Evolutionary conservation across 345 rosid species (phyloP), one percentile per base, ranked within the genome.

Genomic region (Salix viminalis): DNA sequence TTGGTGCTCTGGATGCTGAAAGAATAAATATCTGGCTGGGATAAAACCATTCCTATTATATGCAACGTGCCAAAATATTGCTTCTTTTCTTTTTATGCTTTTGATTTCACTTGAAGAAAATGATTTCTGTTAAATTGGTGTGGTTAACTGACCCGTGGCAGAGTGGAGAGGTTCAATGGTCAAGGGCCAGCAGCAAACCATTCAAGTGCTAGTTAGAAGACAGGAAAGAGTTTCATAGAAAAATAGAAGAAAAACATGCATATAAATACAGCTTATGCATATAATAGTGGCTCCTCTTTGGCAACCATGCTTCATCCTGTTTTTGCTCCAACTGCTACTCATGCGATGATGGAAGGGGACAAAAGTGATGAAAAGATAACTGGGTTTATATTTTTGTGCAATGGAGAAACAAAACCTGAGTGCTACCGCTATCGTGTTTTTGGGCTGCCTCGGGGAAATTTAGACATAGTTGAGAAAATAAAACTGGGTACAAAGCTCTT

Each of bases 351-450:
- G 44, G 52, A 74, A 69, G 50, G 54, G 70, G 41, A 50, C 2
- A 48, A 36, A 67, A 50, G 6, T 74, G 42, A 4, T 15, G 83
- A 41, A 67, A 37, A 23, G 58, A 69, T 19, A 46, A n/a, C 50
- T 9, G 87, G 84, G 41, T 81, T 76, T 67, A 81, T 84, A 10
- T 84, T 84, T 73, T 69, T 81, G 83, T 73, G 87, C 36, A 84
- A 50, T 81, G 74, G 52, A 30, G 50, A 21, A 70, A 81, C 84
- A 11, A 84, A 84, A 71, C 77, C 79, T 0, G 81, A 81, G 62
- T 81, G 84, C 70, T 84, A 46, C 54, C 71, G 21, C 48, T 73
- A 84, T 50, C 87, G 83, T 76, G 87, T 84, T 74, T 81, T 84
- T 3, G 87, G 87, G 34, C 74, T 81, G 26, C 82, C 83, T 5